phyloP scores from a whole-genome alignment of 2,329 filamentous ascomycete species.

The Colletotrichum somersetense region DNA sequence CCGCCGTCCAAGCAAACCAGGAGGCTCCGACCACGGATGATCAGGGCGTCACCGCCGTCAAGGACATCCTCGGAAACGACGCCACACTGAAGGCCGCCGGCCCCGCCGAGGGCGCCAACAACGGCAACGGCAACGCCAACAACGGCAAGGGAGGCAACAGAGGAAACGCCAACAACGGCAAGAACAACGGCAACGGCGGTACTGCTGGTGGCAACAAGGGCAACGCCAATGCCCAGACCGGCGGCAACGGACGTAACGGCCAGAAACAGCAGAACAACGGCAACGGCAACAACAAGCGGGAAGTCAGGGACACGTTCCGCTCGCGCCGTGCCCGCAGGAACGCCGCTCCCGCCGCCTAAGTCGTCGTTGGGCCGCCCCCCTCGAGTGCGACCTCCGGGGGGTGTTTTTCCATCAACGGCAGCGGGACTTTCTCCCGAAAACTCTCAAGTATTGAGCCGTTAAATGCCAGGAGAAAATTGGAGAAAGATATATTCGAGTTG shows the following conservation, averaged over 20 bases:
- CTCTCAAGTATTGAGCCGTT: neutral
- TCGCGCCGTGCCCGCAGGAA: constrained; percentile 21
- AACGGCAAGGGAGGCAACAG: neutral
- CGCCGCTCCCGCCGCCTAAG: constrained; percentile 5
- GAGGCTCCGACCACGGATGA: constrained; percentile 50
- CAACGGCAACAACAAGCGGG: constrained; percentile 22
- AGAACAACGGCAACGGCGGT: constrained; percentile 1
- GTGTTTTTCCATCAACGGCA: neutral
- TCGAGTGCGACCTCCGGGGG: neutral
- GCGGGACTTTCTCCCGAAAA: neutral
- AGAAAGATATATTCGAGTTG: neutral
- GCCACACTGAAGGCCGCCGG: constrained; percentile 52
- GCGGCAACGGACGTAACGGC: constrained; percentile 13
- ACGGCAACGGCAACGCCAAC: constrained; percentile 19
- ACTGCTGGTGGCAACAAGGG: neutral
- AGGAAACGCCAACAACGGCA: neutral
- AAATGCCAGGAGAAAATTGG: neutral
- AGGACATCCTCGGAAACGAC: constrained; percentile 51
- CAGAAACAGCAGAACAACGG: constrained; percentile 27
- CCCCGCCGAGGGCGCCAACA: constrained; percentile 40
- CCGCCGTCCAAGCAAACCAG: constrained; percentile 56
- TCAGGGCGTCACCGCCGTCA: constrained; percentile 55
- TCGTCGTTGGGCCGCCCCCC: neutral
- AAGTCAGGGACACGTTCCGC: neutral
- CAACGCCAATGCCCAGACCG: neutral